Evolutionary conservation across 2,329 filamentous ascomycete species (phyloP), one percentile per base, ranked within the genome.

Genomic region (Hypomyces rosellus): DNA sequence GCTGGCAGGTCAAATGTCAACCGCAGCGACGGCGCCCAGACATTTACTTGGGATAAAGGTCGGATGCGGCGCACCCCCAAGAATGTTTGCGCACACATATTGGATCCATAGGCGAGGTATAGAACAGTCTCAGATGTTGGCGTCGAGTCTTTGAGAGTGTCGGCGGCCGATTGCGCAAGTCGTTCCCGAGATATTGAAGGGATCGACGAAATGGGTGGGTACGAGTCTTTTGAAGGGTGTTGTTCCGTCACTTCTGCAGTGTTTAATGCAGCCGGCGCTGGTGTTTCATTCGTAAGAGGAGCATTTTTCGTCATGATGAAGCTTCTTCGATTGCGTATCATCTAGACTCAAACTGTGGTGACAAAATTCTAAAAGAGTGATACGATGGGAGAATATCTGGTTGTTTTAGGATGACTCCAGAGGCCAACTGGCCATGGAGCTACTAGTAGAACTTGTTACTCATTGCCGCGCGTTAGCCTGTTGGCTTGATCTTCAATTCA

Each of bases 91-190:
- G 84, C 81, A 54, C 78, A 82, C 54, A 97, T 80, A 66, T 97
- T 97, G 47, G 90, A 96, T 58, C 92, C 93, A 65, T 96, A 97
- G 11, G 91, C 92, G 18, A 92, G 80, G 66, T 92, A 92, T 46
- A 91, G 77, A 22, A 90, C 75, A 1, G 86, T 86, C 6, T 57
- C 45, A n/a, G 51, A 48, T 38, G 58, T 48, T 33, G 58, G 45
- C 40, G 63, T 53, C 40, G 59, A 46, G 41, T 58, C 50, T 34
- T 61, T 16, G 54, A 59, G 13, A 40, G 57, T 45, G 45, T 60
- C 57, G 37, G 62, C 59, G 20, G 62, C 54, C n/a, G 63, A 64
- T 39, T 61, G 57, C 13, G 59, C 60, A 5, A 70, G 55, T 2
- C 67, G 61, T 36, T 57, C 51, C 12, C 46, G 5, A 4, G 65